Conservation (phyloP, 2,329 filamentous ascomycete genomes). For the Thelonectria discophora region DNA sequence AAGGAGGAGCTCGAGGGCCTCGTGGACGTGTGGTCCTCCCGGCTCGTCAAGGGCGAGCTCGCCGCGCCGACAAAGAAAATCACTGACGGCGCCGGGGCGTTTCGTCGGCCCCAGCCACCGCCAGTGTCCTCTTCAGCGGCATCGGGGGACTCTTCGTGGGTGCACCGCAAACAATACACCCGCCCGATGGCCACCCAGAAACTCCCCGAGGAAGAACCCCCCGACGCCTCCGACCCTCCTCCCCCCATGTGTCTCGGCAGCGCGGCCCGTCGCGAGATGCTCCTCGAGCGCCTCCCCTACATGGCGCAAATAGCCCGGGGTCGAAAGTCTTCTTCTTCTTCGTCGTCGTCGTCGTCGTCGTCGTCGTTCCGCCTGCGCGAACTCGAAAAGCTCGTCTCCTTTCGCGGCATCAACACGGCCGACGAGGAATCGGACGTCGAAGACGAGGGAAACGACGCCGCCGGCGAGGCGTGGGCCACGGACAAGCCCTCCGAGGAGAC, state of each 20-base stretch:
- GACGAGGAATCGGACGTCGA: constrained; percentile 59
- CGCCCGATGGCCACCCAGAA: constrained; percentile 27
- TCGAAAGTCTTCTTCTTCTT: constrained; percentile 45
- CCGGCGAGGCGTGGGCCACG: constrained; percentile 66
- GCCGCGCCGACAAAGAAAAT: constrained; percentile 49
- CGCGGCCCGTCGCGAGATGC: constrained; percentile 74
- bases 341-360: neutral
- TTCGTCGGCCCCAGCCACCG: constrained; percentile 53
- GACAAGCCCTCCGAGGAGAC: constrained; percentile 66
- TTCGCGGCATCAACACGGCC: constrained; percentile 65
- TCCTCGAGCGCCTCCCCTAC: constrained; percentile 89
- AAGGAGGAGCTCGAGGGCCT: constrained; percentile 83
- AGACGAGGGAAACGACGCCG: constrained; percentile 49
- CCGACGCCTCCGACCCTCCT: constrained; percentile 45
- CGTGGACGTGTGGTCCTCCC: constrained; percentile 74
- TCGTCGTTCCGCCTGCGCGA: constrained; percentile 57
- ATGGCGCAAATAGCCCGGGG: constrained; percentile 71
- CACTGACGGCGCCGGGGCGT: constrained; percentile 58
- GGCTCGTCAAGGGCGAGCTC: constrained; percentile 65
- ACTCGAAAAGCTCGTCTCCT: constrained; percentile 74
- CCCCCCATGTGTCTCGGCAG: constrained; percentile 68
- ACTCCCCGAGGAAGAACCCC: constrained; percentile 31
- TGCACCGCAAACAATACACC: constrained; percentile 46
- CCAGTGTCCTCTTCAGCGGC: constrained; percentile 16
- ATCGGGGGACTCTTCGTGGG: constrained; percentile 45